Base-by-base conservation (phyloP, 177 flowering plant species). In the Vitis hybrid region DNA sequence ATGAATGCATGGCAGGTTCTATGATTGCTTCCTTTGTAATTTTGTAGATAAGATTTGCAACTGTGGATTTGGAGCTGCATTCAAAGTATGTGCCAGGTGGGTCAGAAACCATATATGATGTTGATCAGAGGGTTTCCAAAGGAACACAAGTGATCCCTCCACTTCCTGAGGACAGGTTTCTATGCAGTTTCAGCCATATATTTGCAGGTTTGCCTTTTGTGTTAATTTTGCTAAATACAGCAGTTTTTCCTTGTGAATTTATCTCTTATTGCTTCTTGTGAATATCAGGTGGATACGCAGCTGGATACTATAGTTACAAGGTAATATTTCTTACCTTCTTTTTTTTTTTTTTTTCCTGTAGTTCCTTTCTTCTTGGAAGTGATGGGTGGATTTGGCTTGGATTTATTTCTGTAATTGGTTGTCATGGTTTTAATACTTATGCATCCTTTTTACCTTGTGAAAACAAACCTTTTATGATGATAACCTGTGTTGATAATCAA, bases 281-380 rank as follows among this genome's bases (percentile, higher is more conserved):
- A 63, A 26, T 71, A 34, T 65, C 75, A 93, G 98, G 98, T 84
- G 97, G 97, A 73, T 96, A 96, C 85, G 92, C 97, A 14, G 99
- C 98, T 79, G 99, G 98, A 69, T 96, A 96, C 82, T 96, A 94
- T 82, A 94, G 99, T 75, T 96, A 96, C 77, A 93, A 89, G 99
- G 99, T 94, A 88, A 40, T 40, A 40, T 40, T 40, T 40, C 45
- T 40, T 40, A 34, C 45, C 48, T 56, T 65, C 48, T 56, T 65
- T 34, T 60, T 13, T 34, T 23, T 9, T 14, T 45, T 10, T 13
- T 61, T 40, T 52, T 52, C 14, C 14, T 57, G 1, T 57, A 52
- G 9, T 1, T 40, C 45, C 45, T 40, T 40, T 7, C 45, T 7
- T 40, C 45, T 40, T 7, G 8, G 45, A 7, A 40, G 45, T 40